These are phyloP conservation scores for Pythium insidiosum DNA, from an alignment of 352 stramenopile species.

Conservation along the genomic window DNA sequence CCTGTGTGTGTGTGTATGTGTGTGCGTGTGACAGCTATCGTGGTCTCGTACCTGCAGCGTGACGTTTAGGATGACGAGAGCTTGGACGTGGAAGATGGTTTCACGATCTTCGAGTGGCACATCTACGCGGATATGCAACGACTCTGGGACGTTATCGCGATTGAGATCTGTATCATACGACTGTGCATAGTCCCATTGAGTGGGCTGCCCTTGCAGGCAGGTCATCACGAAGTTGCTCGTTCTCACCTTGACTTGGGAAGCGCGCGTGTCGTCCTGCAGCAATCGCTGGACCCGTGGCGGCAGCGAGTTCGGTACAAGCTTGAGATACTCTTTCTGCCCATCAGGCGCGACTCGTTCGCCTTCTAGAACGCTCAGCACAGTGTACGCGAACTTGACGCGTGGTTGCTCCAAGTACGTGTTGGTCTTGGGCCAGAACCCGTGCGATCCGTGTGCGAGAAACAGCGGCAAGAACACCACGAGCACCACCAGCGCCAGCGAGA, in stretches of 20 bases:
- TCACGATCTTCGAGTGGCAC: conserved; percentile 38
- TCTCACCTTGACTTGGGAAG: conserved; percentile 30
- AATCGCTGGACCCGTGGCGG: conserved; percentile 30
- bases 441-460: conserved; percentile 43
- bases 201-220: not conserved
- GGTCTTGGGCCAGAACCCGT: conserved; percentile 54
- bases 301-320: conserved; percentile 36
- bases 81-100: conserved; percentile 31
- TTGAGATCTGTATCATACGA: conserved; percentile 41
- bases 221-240: not conserved
- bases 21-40: not conserved
- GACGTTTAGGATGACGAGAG: conserved; percentile 55
- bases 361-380: conserved; percentile 56
- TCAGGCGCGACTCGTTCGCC: conserved; percentile 15
- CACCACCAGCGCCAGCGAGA: conserved; percentile 28
- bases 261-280: conserved; percentile 24
- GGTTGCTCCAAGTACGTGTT: conserved; percentile 64
- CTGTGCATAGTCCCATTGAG: conserved; percentile 3
- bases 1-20: not conserved
- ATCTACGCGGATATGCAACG: conserved; percentile 38
- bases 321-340: conserved; percentile 6
- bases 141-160: conserved; percentile 38
- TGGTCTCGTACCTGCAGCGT: conserved; percentile 25
- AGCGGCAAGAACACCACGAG: conserved; percentile 41
- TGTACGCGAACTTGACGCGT: conserved; percentile 37